Evolutionary conservation across 257 asterid genomes (phyloP), one percentile per base, ranked within the genome.

Genomic region (Nicotiana knightiana): DNA sequence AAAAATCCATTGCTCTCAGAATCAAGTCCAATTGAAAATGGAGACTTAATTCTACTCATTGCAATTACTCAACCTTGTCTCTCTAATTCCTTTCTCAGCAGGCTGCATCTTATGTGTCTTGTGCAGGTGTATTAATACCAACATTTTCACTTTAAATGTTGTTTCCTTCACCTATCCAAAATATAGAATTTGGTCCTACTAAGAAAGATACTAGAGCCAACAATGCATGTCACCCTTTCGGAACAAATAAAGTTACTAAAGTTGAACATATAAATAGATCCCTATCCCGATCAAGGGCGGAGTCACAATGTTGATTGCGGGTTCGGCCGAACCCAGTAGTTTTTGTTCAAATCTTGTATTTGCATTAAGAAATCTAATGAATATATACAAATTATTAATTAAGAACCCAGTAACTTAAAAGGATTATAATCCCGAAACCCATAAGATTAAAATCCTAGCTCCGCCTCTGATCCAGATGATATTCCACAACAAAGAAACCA

Each of bases 401-500:
- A 32, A 32, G 35, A 32, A 32, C 5, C 5, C 35, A 32, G 35
- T 32, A 32, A 32, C 35, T 32, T 32, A 32, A 32, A 32, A 32
- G 0, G 3, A 32, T 32, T 32, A 32, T 32, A 32, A 32, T 32
- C 35, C 35, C 35, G 35, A 32, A 32, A 3, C 35, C 35, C 35
- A 32, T 32, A 32, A 32, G 35, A 0, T 32, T 32, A 32, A 32
- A 32, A 32, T 32, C 4, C 35, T 32, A 32, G 35, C 4, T 32
- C 35, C 35, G 35, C 35, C 35, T 32, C 35, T 32, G 35, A 32
- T 32, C 4, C 26, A 48, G 39, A 71, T 5, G 21, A 65, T 13
- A 65, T 65, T 32, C 46, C 24, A 51, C n/a, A 55, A 71, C n/a
- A 51, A 73, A 59, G 48, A 83, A 48, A 28, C 33, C 85, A 65